Base-by-base conservation (phyloP, 2,329 filamentous ascomycete species). In the Tolypocladium ophioglossoides region DNA sequence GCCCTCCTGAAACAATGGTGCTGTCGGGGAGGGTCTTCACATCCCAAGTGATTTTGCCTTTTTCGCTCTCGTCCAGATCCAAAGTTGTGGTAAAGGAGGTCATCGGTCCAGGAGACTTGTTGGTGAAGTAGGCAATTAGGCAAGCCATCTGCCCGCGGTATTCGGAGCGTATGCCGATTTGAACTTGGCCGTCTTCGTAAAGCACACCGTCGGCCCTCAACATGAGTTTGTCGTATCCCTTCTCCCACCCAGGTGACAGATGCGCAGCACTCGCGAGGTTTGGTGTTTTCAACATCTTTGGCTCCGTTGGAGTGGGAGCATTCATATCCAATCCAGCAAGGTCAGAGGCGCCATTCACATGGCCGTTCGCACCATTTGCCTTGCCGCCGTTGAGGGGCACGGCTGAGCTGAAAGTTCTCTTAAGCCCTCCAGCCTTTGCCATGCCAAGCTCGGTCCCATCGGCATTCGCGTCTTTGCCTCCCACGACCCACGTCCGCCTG, bases 401-500 rank as follows among this genome's bases (percentile, higher is more conserved):
- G 59, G 80, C 78, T 2, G 75, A 74, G 60, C 84, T 95, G 65
- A 96, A 96, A 1, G 89, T 86, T 61, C 92, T 85, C 74, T 92
- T 95, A 54, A 96, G 78, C 14, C 88, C 88, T 12, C 85, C 85
- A 57, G 86, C 86, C 69, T 94, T 89, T 34, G 85, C 85, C 71
- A 96, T 81, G 58, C 82, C 83, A 56, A 95, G 82, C 68, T 96
- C 91, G 54, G 84, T 80, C 47, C 84, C 77, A 65, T 95, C 90
- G 1, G 83, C 77, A 67, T 96, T 96, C 55, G 91, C 92, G 67
- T 95, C 91, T 73, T 96, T 96, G 56, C 91, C 92, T 58, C 92
- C 92, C n/a, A 97, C 89, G 30, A 96, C 86, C 94, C 94, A 99
- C 2, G 94, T 97, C 57, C 92, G 83, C 73, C 95, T 95, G 70